These are phyloP conservation scores for Ceratocystis harringtonii DNA, from an alignment of 2,329 filamentous ascomycete species.

Conservation along the genomic window DNA sequence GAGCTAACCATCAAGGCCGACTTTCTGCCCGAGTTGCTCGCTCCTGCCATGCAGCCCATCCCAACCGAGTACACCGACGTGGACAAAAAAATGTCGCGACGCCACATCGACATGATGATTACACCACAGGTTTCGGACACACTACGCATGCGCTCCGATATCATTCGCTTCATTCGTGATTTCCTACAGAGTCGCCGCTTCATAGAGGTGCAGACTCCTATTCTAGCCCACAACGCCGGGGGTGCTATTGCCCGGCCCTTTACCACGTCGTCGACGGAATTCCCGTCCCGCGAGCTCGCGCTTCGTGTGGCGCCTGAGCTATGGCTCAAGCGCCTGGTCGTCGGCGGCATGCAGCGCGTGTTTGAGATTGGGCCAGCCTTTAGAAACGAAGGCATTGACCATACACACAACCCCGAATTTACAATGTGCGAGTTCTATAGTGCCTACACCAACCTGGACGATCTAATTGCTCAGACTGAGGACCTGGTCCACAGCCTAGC, in stretches of 20 bases:
- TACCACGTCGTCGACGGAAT: slow-evolving; percentile 61
- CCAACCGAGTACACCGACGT: slow-evolving; percentile 55
- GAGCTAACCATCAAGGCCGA: slow-evolving; percentile 60
- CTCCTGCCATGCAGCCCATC: slow-evolving; percentile 65
- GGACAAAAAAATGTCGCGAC: slow-evolving; percentile 58
- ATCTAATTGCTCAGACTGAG: slow-evolving; percentile 64
- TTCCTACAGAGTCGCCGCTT: slow-evolving; percentile 61
- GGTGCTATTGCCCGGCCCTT: slow-evolving; percentile 83
- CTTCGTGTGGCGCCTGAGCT: slow-evolving; percentile 86
- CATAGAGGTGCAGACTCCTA: slow-evolving; percentile 79
- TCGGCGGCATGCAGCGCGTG: slow-evolving; percentile 75
- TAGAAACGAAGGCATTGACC: slow-evolving; percentile 82
- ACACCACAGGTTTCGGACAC: slow-evolving; percentile 53
- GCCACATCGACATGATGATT: slow-evolving; percentile 76
- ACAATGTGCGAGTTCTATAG: slow-evolving; percentile 96
- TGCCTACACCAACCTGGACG: slow-evolving; percentile 61
- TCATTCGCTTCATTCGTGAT: slow-evolving; percentile 59
- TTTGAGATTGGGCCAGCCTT: slow-evolving; percentile 92
- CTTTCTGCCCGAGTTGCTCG: slow-evolving; percentile 53
- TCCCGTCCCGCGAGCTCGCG: slow-evolving; percentile 54
- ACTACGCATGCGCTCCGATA: slow-evolving; percentile 55
- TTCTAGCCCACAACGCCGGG: slow-evolving; percentile 67
- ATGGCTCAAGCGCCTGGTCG: slow-evolving; percentile 81
- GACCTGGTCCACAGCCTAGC: slow-evolving; percentile 48
- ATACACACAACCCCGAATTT: slow-evolving; percentile 93